Evolutionary conservation across 2,329 filamentous ascomycete species (phyloP).

Genomic region (Aspergillus carbonarius): DNA sequence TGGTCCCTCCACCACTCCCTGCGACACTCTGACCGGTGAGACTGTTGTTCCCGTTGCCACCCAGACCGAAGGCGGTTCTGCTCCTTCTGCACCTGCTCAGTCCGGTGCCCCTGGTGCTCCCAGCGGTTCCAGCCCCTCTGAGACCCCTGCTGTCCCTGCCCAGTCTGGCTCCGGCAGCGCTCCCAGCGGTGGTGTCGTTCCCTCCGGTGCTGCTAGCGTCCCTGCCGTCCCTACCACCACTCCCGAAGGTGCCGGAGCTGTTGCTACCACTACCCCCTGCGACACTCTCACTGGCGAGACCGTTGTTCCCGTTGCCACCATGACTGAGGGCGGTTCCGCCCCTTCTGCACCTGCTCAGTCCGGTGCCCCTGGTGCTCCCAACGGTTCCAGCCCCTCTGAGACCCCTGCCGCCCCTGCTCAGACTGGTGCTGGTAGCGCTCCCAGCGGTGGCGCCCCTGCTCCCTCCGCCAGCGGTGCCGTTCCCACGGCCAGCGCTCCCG

Average conservation of each 20-base stretch:
- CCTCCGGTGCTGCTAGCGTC: slow-evolving; percentile 5
- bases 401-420: slow-evolving; percentile 12
- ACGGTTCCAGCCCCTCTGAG: slow-evolving; percentile 19
- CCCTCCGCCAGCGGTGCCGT: slow-evolving; percentile 7
- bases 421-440: slow-evolving; percentile 2
- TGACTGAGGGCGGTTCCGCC: background rate
- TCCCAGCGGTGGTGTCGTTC: background rate
- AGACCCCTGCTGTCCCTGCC: slow-evolving; percentile 12
- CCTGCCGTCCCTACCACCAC: slow-evolving; percentile 3
- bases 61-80: slow-evolving; percentile 10
- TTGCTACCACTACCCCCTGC: slow-evolving; percentile 13
- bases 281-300: slow-evolving; percentile 15
- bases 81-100: slow-evolving; percentile 8
- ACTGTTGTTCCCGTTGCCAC: slow-evolving; percentile 13
- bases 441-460: slow-evolving; percentile 6
- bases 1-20: background rate
- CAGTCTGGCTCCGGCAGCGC: background rate
- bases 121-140: slow-evolving; percentile 18
- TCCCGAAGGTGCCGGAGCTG: background rate
- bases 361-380: slow-evolving; percentile 6
- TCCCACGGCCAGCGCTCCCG: background rate
- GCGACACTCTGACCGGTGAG: slow-evolving; percentile 3
- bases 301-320: background rate
- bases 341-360: slow-evolving; percentile 9
- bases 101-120: slow-evolving; percentile 6